Percentiles rank a stretch among this genome's conserved stretches.
Evolutionary conservation across 805 yeast genomes (phyloP).

Genomic region (Kluyveromyces siamensis): DNA sequence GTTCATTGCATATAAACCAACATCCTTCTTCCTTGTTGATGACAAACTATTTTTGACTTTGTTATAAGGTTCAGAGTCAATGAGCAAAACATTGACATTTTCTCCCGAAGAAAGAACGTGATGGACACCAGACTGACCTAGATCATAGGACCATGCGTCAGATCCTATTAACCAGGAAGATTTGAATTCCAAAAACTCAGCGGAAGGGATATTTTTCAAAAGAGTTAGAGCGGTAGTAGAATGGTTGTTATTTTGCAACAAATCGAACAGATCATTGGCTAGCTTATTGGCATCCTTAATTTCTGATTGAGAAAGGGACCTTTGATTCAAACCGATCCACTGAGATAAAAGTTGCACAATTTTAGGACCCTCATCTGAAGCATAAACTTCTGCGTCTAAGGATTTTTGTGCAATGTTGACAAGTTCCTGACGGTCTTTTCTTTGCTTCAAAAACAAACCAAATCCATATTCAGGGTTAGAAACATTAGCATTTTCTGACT

Average conservation of each 20-base stretch:
- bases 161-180: slow-evolving; percentile 85
- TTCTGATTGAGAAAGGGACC: slow-evolving; percentile 23
- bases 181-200: slow-evolving; percentile 37
- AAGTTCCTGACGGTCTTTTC: slow-evolving; percentile 42
- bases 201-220: slow-evolving; percentile 29
- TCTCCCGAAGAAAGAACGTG: slow-evolving; percentile 65
- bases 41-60: slow-evolving; percentile 32
- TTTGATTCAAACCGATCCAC: slow-evolving; percentile 55
- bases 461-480: slow-evolving; percentile 80
- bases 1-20: slow-evolving; percentile 92
- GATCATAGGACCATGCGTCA: slow-evolving; percentile 91
- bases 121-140: slow-evolving; percentile 88
- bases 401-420: slow-evolving; percentile 37
- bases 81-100: slow-evolving; percentile 74
- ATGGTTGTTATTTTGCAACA: slow-evolving; percentile 32
- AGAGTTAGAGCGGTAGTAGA: slow-evolving; percentile 38
- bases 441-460: slow-evolving; percentile 58
- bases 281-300: slow-evolving; percentile 25
- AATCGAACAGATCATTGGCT: slow-evolving; percentile 28
- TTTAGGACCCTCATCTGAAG: slow-evolving; percentile 35
- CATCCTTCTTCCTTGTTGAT: slow-evolving; percentile 68
- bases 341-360: slow-evolving; percentile 51
- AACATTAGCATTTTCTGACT: slow-evolving; percentile 36
- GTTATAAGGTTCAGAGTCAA: slow-evolving; percentile 73
- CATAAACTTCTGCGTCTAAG: slow-evolving; percentile 35